phyloP scores from a whole-genome alignment of 2,329 filamentous ascomycete species.

The Trichoderma guizhouense region DNA sequence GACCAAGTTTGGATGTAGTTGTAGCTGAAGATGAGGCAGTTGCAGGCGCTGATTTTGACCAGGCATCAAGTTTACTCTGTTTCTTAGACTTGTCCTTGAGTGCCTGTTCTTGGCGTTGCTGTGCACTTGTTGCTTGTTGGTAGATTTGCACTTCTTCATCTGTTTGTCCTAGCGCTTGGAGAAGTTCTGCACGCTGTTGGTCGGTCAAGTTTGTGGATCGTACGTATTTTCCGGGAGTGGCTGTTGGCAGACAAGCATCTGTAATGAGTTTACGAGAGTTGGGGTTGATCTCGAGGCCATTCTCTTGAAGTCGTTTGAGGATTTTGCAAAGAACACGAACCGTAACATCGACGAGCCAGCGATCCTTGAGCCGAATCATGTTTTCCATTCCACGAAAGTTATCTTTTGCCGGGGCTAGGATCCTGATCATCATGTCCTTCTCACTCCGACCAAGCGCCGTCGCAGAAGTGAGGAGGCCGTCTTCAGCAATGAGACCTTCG shows the following conservation, averaged over 20 bases:
- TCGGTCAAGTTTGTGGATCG: conserved; percentile 76
- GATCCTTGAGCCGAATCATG: conserved; percentile 87
- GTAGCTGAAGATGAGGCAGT: conserved; percentile 20
- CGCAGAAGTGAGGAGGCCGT: conserved; percentile 75
- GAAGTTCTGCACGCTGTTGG: conserved; percentile 80
- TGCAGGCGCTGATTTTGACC: conserved; percentile 51
- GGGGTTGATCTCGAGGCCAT: conserved; percentile 66
- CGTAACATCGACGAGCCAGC: conserved; percentile 77
- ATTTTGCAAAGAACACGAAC: conserved; percentile 83
- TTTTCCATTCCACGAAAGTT: conserved; percentile 69
- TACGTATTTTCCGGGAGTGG: conserved; percentile 49
- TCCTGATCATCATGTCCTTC: conserved; percentile 38
- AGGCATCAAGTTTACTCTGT: conserved; percentile 59
- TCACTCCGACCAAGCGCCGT: conserved; percentile 35
- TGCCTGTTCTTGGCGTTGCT: conserved; percentile 25
- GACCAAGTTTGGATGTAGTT: conserved; percentile 24
- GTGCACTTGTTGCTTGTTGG: conserved; percentile 34
- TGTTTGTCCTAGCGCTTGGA: conserved; percentile 59
- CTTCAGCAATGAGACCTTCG: conserved; percentile 78
- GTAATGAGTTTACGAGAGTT: conserved; percentile 59
- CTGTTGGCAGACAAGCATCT: conserved; percentile 61
- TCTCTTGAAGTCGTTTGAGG: conserved; percentile 73
- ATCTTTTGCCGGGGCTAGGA: conserved; percentile 40
- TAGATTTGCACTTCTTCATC: conserved; percentile 53
- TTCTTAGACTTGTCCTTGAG: conserved; percentile 44